Conservation (phyloP, 768 basidiomycete genomes). For the Floccularia luteovirens region DNA sequence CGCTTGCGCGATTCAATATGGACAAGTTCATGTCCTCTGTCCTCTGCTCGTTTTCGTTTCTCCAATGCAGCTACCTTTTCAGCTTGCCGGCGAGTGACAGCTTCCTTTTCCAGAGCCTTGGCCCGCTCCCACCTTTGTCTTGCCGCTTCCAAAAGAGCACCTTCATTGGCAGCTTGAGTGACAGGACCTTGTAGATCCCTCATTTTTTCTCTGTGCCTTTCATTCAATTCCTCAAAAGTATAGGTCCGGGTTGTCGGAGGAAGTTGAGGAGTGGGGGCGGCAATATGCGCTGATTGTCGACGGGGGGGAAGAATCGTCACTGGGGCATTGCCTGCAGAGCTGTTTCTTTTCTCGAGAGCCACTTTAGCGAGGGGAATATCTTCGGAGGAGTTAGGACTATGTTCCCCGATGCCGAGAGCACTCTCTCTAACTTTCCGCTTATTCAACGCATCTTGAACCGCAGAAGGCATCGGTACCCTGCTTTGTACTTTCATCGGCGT, state of each 20-base stretch:
- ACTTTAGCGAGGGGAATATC: constrained; percentile 35
- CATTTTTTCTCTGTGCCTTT: constrained; percentile 82
- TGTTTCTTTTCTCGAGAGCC: constrained; percentile 13
- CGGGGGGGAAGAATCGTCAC: constrained; percentile 42
- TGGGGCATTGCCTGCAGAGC: constrained; percentile 21
- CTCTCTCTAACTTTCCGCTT: constrained; percentile 69
- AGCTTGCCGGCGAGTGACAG: constrained; percentile 62
- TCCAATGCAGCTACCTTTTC: constrained; percentile 58
- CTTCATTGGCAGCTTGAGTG: constrained; percentile 72
- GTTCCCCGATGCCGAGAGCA: constrained; percentile 40
- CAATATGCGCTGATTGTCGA: constrained; percentile 26
- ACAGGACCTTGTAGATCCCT: constrained; percentile 76
- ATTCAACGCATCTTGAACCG: constrained; percentile 69
- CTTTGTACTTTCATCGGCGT: constrained; percentile 34
- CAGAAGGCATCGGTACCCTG: constrained; percentile 53
- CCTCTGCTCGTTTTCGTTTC: constrained; percentile 38
- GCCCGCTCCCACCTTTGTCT: constrained; percentile 79
- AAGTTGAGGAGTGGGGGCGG: constrained; percentile 41
- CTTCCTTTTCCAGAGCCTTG: constrained; percentile 66
- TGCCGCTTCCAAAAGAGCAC: constrained; percentile 69
- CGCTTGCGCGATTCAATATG: constrained; percentile 25
- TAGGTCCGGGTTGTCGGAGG: constrained; percentile 46
- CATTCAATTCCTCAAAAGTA: constrained; percentile 83
- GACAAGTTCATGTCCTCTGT: constrained; percentile 28
- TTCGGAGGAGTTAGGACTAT: constrained; percentile 35